Base-by-base conservation (phyloP, 108 stramenopile genomes). In the Cyclotella sp. region DNA sequence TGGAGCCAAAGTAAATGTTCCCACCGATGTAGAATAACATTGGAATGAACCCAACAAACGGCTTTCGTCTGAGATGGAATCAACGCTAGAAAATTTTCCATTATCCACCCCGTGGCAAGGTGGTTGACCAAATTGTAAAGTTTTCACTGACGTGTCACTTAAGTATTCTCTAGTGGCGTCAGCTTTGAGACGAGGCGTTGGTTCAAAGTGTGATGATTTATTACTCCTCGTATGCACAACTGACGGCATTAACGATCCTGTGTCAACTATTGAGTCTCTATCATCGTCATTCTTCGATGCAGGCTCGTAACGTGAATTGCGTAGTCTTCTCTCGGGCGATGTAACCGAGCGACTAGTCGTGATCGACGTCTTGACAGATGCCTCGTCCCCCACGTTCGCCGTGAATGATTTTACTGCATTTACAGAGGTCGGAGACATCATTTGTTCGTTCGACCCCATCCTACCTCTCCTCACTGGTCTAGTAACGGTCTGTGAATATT, bases 251-350 rank as follows among this genome's bases (percentile, higher is more conserved):
- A 7, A 9, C 43, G 28, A 0, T 24, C 43, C 0, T 7, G 3
- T 45, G 24, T 13, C 63, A 45, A 13, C 8, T 64, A 21, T 26
- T 14, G 63, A 40, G 34, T 40, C 63, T 24, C 19, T 19, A 19
- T 51, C 49, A 51, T 19, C n/a, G 3, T 51, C 3, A 3, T 16
- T 41, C 5, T 41, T 62, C 1, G 10, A 18, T 40, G 61, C 61
- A 41, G 63, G 63, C 24, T 64, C 63, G 43, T 64, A 51, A 14
- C 67, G 49, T n/a, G 67, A 52, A 51, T 43, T 68, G 11, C 67
- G 49, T 7, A 13, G 8, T 34, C 18, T 68, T 15, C 42, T 39
- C 51, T 43, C 42, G 11, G 27, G 28, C 11, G 67, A 53, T 3
- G 51, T 22, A 30, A 68, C 30, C 28, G 49, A 68, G 0, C 67